Conservation (phyloP, 2,329 filamentous ascomycete genomes). For the Arthrobotrys iridis region DNA sequence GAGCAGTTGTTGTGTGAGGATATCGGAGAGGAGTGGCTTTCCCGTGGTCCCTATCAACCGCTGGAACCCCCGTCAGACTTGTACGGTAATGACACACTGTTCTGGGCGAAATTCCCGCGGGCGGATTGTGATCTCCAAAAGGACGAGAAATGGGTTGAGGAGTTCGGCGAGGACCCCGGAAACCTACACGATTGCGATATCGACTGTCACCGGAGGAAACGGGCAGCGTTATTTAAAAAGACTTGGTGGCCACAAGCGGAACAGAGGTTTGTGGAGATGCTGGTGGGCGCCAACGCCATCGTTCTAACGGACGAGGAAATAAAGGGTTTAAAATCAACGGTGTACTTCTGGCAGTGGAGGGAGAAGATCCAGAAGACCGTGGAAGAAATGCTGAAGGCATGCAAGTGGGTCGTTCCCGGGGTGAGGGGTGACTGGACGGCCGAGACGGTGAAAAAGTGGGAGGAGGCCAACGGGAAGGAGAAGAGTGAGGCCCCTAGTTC, state of each 20-base stretch:
- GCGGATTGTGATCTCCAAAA: slow-evolving; percentile 26
- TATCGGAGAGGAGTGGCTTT: slow-evolving; percentile 18
- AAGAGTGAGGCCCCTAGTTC: background rate
- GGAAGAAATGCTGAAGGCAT: slow-evolving; percentile 13
- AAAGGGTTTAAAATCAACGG: background rate
- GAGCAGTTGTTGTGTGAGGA: background rate
- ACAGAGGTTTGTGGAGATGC: slow-evolving; percentile 18
- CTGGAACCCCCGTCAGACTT: background rate
- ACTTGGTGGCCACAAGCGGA: slow-evolving; percentile 34
- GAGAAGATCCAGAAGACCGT: slow-evolving; percentile 7
- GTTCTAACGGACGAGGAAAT: slow-evolving; percentile 19
- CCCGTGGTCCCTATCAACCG: background rate
- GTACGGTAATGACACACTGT: slow-evolving; percentile 1
- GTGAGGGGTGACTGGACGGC: slow-evolving; percentile 32
- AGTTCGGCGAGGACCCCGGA: slow-evolving; percentile 24
- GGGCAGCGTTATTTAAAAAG: slow-evolving; percentile 12
- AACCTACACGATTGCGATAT: slow-evolving; percentile 39
- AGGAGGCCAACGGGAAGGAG: background rate
- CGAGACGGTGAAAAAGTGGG: slow-evolving; percentile 18
- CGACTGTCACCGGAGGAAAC: slow-evolving; percentile 30
- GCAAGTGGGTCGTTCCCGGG: slow-evolving; percentile 39
- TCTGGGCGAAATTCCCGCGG: background rate
- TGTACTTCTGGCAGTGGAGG: slow-evolving; percentile 15
- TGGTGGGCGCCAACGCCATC: slow-evolving; percentile 4
- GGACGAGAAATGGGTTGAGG: background rate